phyloP scores from a whole-genome alignment of 768 basidiomycete genomes.

The Macrolepiota dolichaula region DNA sequence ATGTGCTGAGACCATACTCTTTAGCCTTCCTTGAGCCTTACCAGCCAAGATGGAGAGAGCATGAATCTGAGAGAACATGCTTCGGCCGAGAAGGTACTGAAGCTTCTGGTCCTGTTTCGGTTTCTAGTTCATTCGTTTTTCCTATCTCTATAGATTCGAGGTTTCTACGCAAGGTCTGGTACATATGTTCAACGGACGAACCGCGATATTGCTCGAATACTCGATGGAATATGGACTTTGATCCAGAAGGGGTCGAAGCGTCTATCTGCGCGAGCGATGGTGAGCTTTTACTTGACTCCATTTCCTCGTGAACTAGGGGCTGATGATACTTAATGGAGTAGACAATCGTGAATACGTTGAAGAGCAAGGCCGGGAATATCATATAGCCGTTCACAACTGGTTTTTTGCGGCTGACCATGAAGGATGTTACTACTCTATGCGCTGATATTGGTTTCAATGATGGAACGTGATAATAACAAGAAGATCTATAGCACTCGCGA shows the following conservation, averaged over 20 bases:
- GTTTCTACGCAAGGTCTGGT: background rate
- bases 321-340: background rate
- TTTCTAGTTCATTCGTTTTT: background rate
- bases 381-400: no score
- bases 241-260: background rate
- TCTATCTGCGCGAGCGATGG: background rate
- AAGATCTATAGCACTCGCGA: no score
- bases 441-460: no score
- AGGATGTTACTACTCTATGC: no score
- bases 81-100: background rate
- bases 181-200: background rate
- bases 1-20: background rate
- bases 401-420: no score
- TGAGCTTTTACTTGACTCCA: background rate
- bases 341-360: background rate
- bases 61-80: background rate
- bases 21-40: background rate
- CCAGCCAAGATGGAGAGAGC: background rate
- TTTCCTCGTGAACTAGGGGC: background rate
- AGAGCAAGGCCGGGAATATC: background rate
- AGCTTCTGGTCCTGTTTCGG: background rate
- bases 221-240: background rate
- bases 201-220: background rate
- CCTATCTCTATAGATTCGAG: background rate
- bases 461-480: no score